phyloP scores from a whole-genome alignment of 306 rosid species.

The Cotoneaster glaucophyllus region DNA sequence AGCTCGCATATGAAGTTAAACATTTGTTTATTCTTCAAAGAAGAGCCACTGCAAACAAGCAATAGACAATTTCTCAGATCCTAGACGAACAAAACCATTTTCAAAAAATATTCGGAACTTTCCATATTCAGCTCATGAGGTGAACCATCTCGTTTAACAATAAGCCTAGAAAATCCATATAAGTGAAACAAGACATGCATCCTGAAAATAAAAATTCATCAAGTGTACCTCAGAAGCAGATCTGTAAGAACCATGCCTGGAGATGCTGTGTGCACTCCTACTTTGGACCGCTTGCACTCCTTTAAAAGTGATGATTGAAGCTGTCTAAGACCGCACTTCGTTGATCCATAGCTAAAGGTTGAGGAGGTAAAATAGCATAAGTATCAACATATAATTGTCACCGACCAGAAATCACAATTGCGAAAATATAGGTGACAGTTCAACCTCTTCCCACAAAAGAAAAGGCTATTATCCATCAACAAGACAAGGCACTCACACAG shows the following conservation, averaged over 20 bases:
- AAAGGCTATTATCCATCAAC: constrained; percentile 15
- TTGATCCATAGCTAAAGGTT: constrained; percentile 74
- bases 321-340: constrained; percentile 91
- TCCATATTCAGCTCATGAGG: not conserved
- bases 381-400: constrained; percentile 8
- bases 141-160: not conserved
- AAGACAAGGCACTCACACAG: constrained; percentile 60
- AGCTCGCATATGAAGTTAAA: constrained; percentile 91
- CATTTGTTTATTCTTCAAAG: constrained; percentile 70
- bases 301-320: constrained; percentile 78
- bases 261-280: constrained; percentile 91
- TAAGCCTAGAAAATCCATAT: not conserved
- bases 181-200: not conserved
- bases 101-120: not conserved
- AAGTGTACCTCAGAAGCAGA: constrained; percentile 66
- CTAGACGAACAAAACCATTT: not conserved
- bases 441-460: not conserved
- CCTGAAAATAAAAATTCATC: constrained; percentile 2
- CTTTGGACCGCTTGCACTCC: constrained; percentile 78
- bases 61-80: not conserved
- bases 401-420: constrained; percentile 7
- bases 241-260: constrained; percentile 99
- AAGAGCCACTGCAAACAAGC: constrained; percentile 67
- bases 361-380: constrained; percentile 11
- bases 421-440: not conserved